phyloP scores from a whole-genome alignment of 441 rosid genomes.

The Pelargonium citronellum region DNA sequence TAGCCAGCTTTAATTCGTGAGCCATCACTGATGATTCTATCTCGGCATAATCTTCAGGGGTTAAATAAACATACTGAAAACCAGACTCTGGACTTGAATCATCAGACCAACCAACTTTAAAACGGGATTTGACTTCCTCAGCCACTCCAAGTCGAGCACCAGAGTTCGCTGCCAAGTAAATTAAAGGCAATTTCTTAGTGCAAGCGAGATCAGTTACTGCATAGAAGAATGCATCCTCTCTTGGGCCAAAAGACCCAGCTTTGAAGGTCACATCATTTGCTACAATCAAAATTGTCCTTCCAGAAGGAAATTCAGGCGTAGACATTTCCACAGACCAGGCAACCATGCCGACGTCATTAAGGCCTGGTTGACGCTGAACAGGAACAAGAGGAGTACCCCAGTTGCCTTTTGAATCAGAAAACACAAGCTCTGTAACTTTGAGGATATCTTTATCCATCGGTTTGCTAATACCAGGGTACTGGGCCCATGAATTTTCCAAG shows the following conservation, averaged over 20 bases:
- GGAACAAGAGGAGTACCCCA: constrained; percentile 70
- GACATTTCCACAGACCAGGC: constrained; percentile 93
- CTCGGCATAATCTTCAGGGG: constrained; percentile 62
- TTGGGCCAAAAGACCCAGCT: constrained; percentile 99
- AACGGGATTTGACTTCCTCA: constrained; percentile 89
- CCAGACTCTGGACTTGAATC: constrained; percentile 85
- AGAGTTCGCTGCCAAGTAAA: constrained; percentile 97
- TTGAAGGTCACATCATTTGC: constrained; percentile 95
- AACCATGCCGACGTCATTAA: constrained; percentile 94
- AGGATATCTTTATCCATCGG: constrained; percentile 40
- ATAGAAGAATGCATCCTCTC: constrained; percentile 92
- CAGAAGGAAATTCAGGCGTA: constrained; percentile 94
- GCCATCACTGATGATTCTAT: constrained; percentile 80
- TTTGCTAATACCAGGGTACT: constrained; percentile 42
- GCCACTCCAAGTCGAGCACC: constrained; percentile 99
- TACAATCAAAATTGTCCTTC: constrained; percentile 74
- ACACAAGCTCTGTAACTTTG: constrained; percentile 72
- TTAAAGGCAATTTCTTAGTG: constrained; percentile 74
- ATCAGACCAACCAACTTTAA: constrained; percentile 94
- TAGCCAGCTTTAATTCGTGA: constrained; percentile 68
- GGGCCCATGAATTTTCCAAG: constrained; percentile 75
- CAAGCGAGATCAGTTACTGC: constrained; percentile 97
- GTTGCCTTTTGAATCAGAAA: constrained; percentile 56
- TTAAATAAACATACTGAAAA: constrained; percentile 83
- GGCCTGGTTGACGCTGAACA: constrained; percentile 61